Base-by-base conservation (phyloP, 192 early-diverging fungal genomes). In the Nowakowskiella sp. region DNA sequence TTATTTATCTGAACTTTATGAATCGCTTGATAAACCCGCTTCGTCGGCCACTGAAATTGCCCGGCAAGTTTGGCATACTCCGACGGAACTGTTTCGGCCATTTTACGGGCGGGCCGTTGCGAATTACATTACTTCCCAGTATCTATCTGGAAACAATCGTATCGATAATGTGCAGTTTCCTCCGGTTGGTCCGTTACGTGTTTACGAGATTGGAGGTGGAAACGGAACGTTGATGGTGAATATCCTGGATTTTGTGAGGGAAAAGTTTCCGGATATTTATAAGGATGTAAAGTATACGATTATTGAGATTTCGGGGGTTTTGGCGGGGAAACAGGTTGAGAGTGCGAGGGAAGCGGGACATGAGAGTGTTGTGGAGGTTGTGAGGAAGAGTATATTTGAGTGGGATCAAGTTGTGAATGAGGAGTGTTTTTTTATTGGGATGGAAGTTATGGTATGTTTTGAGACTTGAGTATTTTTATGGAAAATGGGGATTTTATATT, bases 41-140 rank as follows among this genome's bases (percentile, higher is more conserved):
- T 52, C 53, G 39, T 55, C 60, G 10, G 53, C 53, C 31, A 64
- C 72, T 42, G 68, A 70, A 51, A 73, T 84, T 24, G 77, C 89
- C 3, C 70, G 85, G 50, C 93, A 97, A 68, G 78, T 99, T 23
- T 99, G 95, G 95, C 95, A 99, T 68, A 99, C 95, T 9, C 90
- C 95, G 13, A 91, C 92, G 0, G 95, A 98, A 62, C 65, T 98
- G 22, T 92, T 98, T 58, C 89, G 85, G 83, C 86, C 87, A 10
- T 93, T 85, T 82, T 98, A 94, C 62, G 94, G 91, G 0, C 85
- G 86, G 57, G 84, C 94, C 10, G 65, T 98, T 44, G 94, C 92
- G 10, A 85, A 83, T 55, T 89, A 94, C 53, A 84, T 96, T 23
- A 74, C 90, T 13, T 71, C 76, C 28, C 81, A 90, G 65, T 84